Conservation (phyloP, 257 asterid genomes). For the Penstemon barbatus region DNA sequence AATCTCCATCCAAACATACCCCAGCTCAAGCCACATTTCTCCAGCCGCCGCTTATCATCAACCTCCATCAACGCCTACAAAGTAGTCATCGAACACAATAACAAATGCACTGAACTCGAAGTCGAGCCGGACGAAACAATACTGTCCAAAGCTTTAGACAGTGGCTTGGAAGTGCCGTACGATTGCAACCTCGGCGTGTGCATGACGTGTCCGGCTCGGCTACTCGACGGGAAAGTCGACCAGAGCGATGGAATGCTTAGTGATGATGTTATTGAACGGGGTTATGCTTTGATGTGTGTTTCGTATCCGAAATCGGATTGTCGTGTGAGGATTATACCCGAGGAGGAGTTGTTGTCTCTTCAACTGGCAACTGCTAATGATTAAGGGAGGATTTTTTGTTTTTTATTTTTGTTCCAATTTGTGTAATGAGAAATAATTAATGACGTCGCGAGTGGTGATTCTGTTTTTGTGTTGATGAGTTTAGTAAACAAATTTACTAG, state of each 20-base stretch:
- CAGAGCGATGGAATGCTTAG: conserved; percentile 98
- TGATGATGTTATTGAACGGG: conserved; percentile 87
- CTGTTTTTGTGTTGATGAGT: too few relatives aligned
- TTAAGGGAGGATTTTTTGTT: conserved; percentile 22
- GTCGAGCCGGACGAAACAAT: conserved; percentile 87
- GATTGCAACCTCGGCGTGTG: conserved; percentile 99
- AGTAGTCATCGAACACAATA: conserved; percentile 67
- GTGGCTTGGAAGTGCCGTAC: conserved; percentile 66
- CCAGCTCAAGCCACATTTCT: conserved; percentile 23
- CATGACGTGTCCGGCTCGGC: conserved; percentile 92
- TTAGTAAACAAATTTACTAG: too few relatives aligned
- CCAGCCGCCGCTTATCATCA: conserved; percentile 21
- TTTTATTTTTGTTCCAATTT: not conserved
- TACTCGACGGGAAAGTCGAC: conserved; percentile 74
- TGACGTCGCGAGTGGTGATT: not conserved
- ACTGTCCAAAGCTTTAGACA: conserved; percentile 65
- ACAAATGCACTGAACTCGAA: conserved; percentile 55
- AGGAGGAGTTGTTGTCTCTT: conserved; percentile 81
- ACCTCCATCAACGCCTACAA: conserved; percentile 50
- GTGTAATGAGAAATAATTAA: not conserved
- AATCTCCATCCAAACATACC: conserved; percentile 14
- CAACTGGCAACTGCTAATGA: conserved; percentile 96
- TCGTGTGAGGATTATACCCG: conserved; percentile 70
- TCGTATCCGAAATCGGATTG: conserved; percentile 93
- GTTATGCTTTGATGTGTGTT: conserved; percentile 77